Conservation (phyloP, 2,329 filamentous ascomycete genomes). For the Botryotinia globosa region DNA sequence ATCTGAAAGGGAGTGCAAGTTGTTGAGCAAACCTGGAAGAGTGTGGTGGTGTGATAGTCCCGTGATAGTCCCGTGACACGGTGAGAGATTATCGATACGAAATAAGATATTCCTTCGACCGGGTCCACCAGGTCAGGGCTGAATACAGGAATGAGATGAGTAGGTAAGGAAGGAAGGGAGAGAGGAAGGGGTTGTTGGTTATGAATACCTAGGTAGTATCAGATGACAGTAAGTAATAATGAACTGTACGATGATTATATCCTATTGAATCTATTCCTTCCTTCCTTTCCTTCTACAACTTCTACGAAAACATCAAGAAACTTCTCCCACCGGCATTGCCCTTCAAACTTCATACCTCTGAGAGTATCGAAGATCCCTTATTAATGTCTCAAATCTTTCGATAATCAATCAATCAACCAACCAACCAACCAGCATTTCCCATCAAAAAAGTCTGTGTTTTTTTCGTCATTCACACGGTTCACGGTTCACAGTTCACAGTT, state of each 20-base stretch:
- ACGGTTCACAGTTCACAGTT: constrained; percentile 3
- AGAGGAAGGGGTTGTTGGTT: neutral
- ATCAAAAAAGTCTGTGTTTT: neutral
- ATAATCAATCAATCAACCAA: too few relatives aligned
- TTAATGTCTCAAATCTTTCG: neutral
- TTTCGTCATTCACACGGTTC: neutral
- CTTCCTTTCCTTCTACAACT: neutral
- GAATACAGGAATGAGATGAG: neutral
- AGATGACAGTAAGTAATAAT: neutral
- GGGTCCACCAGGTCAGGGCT: neutral
- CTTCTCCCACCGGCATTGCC: neutral
- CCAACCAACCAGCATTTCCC: neutral
- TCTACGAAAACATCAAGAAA: too few relatives aligned
- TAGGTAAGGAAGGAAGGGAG: neutral
- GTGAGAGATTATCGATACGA: neutral
- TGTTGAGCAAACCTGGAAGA: too few relatives aligned
- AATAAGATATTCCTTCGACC: neutral
- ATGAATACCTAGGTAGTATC: neutral
- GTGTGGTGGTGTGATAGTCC: neutral
- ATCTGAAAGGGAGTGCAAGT: neutral
- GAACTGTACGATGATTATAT: too few relatives aligned
- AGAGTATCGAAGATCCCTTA: neutral
- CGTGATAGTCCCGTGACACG: neutral
- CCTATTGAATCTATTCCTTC: neutral
- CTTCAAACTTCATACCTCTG: neutral